A percentile compares a stretch with the other conserved stretches of the same genome.
These are phyloP conservation scores for Parsonsia alboflavescens DNA, from an alignment of 257 asterid species.

Conservation along the genomic window DNA sequence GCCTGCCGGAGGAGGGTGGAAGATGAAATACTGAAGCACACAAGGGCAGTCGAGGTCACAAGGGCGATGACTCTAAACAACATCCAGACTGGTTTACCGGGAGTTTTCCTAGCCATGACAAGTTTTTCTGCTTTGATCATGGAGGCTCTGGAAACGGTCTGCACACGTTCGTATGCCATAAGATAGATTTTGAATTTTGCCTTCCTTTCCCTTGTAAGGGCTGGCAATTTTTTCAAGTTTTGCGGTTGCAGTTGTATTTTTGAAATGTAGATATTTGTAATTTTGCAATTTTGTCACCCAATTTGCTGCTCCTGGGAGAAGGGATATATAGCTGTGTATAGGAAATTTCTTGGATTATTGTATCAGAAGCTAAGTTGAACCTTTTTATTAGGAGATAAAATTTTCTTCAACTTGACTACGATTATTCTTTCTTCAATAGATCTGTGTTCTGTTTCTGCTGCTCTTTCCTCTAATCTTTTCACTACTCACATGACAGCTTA, in stretches of 20 bases:
- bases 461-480: not conserved
- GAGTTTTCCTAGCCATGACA: conserved; percentile 96
- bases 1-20: conserved; percentile 83
- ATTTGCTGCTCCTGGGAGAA: conserved; percentile 33
- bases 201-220: conserved; percentile 33
- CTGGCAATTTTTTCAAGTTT: conserved; percentile 30
- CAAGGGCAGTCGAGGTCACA: conserved; percentile 85
- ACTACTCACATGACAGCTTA: not conserved
- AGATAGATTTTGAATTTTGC: conserved; percentile 26
- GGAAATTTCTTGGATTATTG: conserved; percentile 41
- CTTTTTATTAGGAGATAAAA: conserved; percentile 27
- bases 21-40: conserved; percentile 77
- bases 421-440: not conserved
- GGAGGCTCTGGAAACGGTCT: conserved; percentile 74
- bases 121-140: conserved; percentile 78
- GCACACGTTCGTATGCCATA: conserved; percentile 78
- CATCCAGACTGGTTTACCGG: conserved; percentile 92
- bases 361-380: conserved; percentile 27
- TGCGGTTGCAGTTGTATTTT: conserved; percentile 17
- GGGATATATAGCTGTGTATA: conserved; percentile 44
- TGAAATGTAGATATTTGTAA: conserved; percentile 59
- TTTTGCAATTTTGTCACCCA: conserved; percentile 44
- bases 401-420: not conserved
- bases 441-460: not conserved
- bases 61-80: conserved; percentile 87